phyloP scores from a whole-genome alignment of 1,284 basidiomycete genomes.

The Sporisorium iseilematis-ciliati region DNA sequence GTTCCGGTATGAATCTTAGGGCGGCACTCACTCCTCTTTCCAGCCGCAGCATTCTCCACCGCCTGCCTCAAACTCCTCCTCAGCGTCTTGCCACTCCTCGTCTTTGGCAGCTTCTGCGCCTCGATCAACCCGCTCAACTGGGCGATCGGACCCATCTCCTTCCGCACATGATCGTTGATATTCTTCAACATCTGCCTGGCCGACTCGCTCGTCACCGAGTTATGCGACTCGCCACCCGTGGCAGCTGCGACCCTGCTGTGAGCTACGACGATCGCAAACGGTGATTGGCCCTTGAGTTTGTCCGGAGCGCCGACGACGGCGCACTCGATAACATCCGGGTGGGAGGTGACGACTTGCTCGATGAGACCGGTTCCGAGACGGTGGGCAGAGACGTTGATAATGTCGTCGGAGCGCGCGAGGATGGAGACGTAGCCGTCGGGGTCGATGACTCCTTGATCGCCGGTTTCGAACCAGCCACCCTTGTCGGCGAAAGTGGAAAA shows the following conservation, averaged over 20 bases:
- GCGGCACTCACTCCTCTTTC: constrained; percentile 42
- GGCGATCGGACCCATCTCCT: constrained; percentile 65
- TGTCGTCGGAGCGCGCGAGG: constrained; percentile 61
- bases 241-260: constrained; percentile 32
- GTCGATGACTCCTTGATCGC: constrained; percentile 63
- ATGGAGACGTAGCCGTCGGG: constrained; percentile 65
- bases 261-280: constrained; percentile 63
- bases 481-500: constrained; percentile 60
- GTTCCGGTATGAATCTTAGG: no score
- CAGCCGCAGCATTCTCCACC: constrained; percentile 58
- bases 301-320: constrained; percentile 68
- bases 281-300: constrained; percentile 65
- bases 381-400: constrained; percentile 65
- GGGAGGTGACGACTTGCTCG: constrained; percentile 58
- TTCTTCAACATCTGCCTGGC: constrained; percentile 52
- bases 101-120: constrained; percentile 64
- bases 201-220: constrained; percentile 28
- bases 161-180: constrained; percentile 61
- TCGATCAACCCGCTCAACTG: constrained; percentile 53
- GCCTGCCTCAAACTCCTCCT: constrained; percentile 51
- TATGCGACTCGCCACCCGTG: constrained; percentile 25
- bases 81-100: constrained; percentile 63
- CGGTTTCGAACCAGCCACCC: constrained; percentile 67
- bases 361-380: constrained; percentile 63
- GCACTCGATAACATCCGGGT: constrained; percentile 58